These are phyloP conservation scores for Agapanthus africanus DNA, from an alignment of 106 monocot species.

Conservation along the genomic window DNA sequence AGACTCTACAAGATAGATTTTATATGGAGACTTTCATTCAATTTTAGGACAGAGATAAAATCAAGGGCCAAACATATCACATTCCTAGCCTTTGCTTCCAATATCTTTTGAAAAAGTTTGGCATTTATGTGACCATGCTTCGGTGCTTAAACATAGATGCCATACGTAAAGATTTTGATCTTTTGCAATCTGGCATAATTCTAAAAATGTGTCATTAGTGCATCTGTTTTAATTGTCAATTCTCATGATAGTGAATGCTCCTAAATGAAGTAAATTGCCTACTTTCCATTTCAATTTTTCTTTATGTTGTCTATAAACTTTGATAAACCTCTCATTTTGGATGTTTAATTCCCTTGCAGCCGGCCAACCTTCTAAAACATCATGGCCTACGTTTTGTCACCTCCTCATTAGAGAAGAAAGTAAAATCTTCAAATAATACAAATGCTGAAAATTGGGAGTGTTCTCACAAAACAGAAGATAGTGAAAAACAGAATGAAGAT, in stretches of 20 bases:
- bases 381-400: slow-evolving; percentile 56
- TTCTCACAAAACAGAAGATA: not conserved
- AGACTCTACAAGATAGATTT: too few relatives aligned
- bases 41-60: too few relatives aligned
- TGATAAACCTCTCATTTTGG: not conserved
- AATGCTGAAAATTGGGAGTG: slow-evolving; percentile 14
- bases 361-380: slow-evolving; percentile 38
- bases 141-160: too few relatives aligned
- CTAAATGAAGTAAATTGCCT: not conserved
- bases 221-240: too few relatives aligned
- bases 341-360: slow-evolving; percentile 22
- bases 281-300: not conserved
- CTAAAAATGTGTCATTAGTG: not conserved
- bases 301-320: not conserved
- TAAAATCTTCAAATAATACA: slow-evolving; percentile 2
- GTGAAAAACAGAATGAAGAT: slow-evolving; percentile 8
- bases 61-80: too few relatives aligned
- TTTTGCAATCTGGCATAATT: not conserved
- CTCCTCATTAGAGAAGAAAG: slow-evolving; percentile 69
- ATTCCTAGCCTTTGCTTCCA: too few relatives aligned
- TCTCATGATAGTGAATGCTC: too few relatives aligned
- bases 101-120: too few relatives aligned
- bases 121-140: too few relatives aligned
- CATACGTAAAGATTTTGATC: too few relatives aligned
- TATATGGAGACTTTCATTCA: too few relatives aligned